These are phyloP conservation scores for Huntiella moniliformis DNA, from an alignment of 2,329 filamentous ascomycete genomes.

Conservation along the genomic window DNA sequence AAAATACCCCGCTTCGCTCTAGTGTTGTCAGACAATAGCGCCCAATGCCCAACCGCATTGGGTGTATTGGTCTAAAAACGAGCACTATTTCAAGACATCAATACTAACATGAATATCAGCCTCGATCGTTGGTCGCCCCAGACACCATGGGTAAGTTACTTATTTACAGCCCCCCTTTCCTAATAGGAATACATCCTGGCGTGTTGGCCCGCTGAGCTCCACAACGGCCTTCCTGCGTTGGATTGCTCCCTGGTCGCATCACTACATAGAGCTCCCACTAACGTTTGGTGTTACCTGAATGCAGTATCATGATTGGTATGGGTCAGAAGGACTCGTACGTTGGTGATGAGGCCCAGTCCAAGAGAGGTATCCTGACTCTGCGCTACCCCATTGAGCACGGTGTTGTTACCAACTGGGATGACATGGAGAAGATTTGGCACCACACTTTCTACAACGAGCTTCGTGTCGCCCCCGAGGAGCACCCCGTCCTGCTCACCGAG, in stretches of 20 bases:
- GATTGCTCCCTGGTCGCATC: conserved; percentile 2
- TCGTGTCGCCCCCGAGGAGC: conserved; percentile 98
- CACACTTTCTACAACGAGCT: conserved; percentile 99
- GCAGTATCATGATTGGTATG: conserved; percentile 99
- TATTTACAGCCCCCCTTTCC: conserved; percentile 1
- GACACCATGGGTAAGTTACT: conserved; percentile 88
- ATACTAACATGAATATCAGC: conserved; percentile 32
- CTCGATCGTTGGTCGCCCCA: conserved; percentile 98
- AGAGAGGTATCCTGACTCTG: conserved; percentile 99
- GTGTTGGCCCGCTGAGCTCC: conserved; percentile 1
- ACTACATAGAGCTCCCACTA: conserved; percentile 6
- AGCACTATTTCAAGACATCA: neutral
- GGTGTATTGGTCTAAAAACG: neutral
- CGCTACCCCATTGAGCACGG: conserved; percentile 99
- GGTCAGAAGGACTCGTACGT: conserved; percentile 99
- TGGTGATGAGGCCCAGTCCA: conserved; percentile 99
- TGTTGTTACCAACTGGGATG: conserved; percentile 99
- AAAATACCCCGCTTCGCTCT: conserved; percentile 21
- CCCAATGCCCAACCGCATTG: conserved; percentile 1
- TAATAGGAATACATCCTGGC: neutral
- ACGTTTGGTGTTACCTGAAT: conserved; percentile 17
- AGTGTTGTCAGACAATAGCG: neutral
- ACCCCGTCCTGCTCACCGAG: conserved; percentile 97
- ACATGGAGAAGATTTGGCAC: conserved; percentile 99
- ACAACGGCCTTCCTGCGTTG: conserved; percentile 4